Evolutionary conservation across 148 eudicot species (phyloP).

Genomic region (Mesembryanthemum crystallinum): DNA sequence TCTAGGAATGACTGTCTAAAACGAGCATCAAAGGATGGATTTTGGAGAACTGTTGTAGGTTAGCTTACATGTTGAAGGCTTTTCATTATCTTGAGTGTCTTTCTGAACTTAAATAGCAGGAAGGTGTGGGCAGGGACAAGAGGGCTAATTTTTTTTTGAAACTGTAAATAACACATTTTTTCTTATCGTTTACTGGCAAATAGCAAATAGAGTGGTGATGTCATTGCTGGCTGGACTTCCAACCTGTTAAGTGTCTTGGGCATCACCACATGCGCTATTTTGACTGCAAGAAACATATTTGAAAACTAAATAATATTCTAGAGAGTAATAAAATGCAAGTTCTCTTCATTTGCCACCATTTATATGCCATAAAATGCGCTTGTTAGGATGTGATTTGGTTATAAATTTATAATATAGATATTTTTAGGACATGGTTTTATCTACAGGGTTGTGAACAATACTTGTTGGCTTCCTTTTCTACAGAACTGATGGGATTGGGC

Average conservation of each 20-base stretch:
- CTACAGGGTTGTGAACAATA: slow-evolving; percentile 40
- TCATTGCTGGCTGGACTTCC: background rate
- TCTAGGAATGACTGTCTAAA: background rate
- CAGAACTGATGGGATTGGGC: slow-evolving; percentile 99
- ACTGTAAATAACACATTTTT: background rate
- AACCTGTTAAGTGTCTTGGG: background rate
- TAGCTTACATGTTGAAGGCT: background rate
- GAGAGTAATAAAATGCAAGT: background rate
- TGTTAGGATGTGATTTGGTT: slow-evolving; percentile 2
- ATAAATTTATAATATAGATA: background rate
- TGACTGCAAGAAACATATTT: background rate
- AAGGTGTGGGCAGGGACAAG: background rate
- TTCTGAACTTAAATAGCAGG: background rate
- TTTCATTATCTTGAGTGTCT: background rate
- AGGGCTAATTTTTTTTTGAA: background rate
- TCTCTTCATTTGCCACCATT: background rate
- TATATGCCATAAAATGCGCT: background rate
- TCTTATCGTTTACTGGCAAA: background rate
- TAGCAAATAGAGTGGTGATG: background rate
- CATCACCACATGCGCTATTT: background rate
- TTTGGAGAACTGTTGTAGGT: background rate
- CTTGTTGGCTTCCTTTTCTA: slow-evolving; percentile 47
- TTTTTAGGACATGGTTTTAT: slow-evolving; percentile 20
- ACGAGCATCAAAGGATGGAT: background rate
- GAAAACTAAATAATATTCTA: too few species aligned